Evolutionary conservation across 148 eudicot genomes (phyloP), one percentile per base, ranked within the genome.

Genomic region (Chenopodium album): DNA sequence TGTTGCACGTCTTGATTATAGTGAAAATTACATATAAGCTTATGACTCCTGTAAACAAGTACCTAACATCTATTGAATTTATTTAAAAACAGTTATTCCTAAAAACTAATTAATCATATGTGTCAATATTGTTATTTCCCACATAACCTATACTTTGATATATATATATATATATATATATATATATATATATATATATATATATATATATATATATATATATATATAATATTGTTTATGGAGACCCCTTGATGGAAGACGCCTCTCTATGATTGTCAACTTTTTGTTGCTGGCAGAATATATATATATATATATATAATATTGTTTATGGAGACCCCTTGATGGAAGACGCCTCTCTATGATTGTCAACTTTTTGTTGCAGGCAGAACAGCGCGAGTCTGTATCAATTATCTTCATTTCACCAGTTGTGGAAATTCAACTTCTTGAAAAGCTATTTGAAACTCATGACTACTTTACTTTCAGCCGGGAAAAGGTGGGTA

Each of bases 391-490:
- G 31, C 92, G 93, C 70, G 81, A 89, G 76, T 84, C 89, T 76
- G 85, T 94, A 78, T 94, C 97, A 81, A 67, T 95, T 59, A 86
- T 95, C 67, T 76, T 88, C 85, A 87, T 95, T 79, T 92, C 89
- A 70, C 89, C 91, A 46, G 83, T 87, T 79, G 78, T 83, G 82
- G 84, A 87, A 28, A 79, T 86, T 82, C 85, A 82, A 32, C 78
- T 72, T 85, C 86, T 93, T 74, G 92, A 91, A 82, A 76, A 87
- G 78, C 78, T 88, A 81, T 91, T 95, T 79, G 76, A 82, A 76
- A 84, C 83, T 80, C 87, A 91, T 82, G 90, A 90, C 73, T 77
- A 92, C 87, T 95, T 93, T 77, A 85, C 77, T 79, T 92, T 92
- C 78, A 86, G 89, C 85, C 76, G 84, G 3, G 88, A 87, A 82